Conservation (phyloP, 371 early-diverging fungal species). For the Mortierella sp. region DNA sequence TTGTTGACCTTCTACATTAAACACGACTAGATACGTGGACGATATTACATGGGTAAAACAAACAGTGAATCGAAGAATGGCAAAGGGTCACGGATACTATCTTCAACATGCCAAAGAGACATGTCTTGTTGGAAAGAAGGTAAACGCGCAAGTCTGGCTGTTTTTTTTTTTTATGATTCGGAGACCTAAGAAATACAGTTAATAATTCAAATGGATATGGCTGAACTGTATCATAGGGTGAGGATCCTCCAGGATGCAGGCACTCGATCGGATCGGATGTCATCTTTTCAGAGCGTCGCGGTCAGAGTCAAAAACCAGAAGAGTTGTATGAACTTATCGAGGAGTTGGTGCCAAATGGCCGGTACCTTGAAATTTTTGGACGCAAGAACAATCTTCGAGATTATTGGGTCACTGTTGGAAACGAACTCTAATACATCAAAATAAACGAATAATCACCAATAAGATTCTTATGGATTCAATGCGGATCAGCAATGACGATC, state of each 20-base stretch:
- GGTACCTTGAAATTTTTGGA: conserved; percentile 94
- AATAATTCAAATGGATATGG: not conserved
- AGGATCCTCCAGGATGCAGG: conserved; percentile 81
- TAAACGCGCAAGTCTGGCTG: conserved; percentile 16
- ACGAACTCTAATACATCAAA: conserved; percentile 72
- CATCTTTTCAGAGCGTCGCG: conserved; percentile 92
- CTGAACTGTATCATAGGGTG: conserved; percentile 62
- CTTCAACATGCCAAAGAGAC: conserved; percentile 97
- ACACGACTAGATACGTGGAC: conserved; percentile 78
- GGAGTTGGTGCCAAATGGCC: conserved; percentile 89
- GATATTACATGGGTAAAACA: conserved; percentile 98
- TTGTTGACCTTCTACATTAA: too few relatives aligned
- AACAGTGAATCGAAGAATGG: conserved; percentile 94
- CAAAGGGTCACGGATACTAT: conserved; percentile 96
- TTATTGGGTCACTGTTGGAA: conserved; percentile 96
- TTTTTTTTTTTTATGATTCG: too few relatives aligned
- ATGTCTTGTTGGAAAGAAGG: conserved; percentile 92
- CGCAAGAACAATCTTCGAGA: conserved; percentile 94
- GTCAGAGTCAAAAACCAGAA: conserved; percentile 96
- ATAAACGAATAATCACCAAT: conserved; percentile 11
- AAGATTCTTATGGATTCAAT: not conserved
- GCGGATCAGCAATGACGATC: too few relatives aligned
- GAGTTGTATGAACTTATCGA: conserved; percentile 94
- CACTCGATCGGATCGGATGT: conserved; percentile 90
- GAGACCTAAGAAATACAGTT: too few relatives aligned